Evolutionary conservation across 108 stramenopile genomes (phyloP).

Genomic region (Epithemia pelagica): DNA sequence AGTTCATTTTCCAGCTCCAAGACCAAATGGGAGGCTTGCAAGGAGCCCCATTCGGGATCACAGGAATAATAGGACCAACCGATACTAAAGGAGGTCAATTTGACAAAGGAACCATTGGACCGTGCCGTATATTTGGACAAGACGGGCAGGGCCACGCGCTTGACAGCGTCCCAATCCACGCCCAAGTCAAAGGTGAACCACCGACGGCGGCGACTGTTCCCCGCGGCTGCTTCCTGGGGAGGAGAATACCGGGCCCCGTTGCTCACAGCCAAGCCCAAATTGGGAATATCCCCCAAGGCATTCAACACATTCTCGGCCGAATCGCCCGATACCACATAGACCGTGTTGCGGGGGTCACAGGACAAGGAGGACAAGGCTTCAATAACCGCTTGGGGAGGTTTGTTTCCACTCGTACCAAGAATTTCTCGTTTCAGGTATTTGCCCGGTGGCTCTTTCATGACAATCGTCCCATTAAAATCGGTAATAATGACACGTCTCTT

Average conservation of each 20-base stretch:
- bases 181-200: conserved; percentile 86
- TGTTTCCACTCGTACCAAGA: conserved; percentile 81
- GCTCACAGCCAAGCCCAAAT: conserved; percentile 86
- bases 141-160: conserved; percentile 84
- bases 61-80: conserved; percentile 97
- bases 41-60: conserved; percentile 98
- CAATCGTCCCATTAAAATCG: conserved; percentile 97
- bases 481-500: conserved; percentile 88
- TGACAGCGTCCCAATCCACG: conserved; percentile 89
- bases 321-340: conserved; percentile 90
- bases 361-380: conserved; percentile 68
- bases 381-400: conserved; percentile 62
- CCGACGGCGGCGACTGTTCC: conserved; percentile 24
- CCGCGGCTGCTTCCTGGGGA: conserved; percentile 22
- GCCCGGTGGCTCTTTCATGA: conserved; percentile 89
- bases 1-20: conserved; percentile 86
- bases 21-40: conserved; percentile 90
- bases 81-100: conserved; percentile 85
- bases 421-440: conserved; percentile 97
- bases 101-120: conserved; percentile 88
- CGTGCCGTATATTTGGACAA: conserved; percentile 90
- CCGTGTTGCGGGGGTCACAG: conserved; percentile 77
- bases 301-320: conserved; percentile 73
- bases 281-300: conserved; percentile 79
- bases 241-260: conserved; percentile 89